Conservation (phyloP, 139 green algal species). For the Parachlorella kessleri region DNA sequence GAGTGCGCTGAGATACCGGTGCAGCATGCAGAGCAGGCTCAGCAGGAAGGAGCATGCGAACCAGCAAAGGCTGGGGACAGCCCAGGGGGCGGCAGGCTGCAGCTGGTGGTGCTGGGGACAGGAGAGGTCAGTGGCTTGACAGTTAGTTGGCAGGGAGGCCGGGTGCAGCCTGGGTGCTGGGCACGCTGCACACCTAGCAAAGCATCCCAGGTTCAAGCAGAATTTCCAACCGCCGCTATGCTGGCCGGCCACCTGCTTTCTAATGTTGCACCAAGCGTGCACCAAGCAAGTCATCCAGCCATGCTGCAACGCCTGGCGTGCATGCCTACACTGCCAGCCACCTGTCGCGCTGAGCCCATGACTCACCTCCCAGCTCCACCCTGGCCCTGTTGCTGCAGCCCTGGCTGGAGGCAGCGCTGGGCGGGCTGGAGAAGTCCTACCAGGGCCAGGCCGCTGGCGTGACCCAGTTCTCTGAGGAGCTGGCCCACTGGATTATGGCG, state of each 20-base stretch:
- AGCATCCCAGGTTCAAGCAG: too few relatives aligned
- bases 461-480: conserved; percentile 62
- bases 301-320: conserved; percentile 51
- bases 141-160: too few relatives aligned
- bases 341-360: too few relatives aligned
- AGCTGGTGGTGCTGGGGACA: conserved; percentile 57
- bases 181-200: too few relatives aligned
- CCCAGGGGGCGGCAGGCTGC: conserved; percentile 13
- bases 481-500: conserved; percentile 79
- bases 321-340: too few relatives aligned
- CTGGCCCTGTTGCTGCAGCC: conserved; percentile 8
- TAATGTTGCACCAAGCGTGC: too few relatives aligned
- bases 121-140: conserved; percentile 37
- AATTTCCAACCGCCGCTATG: too few relatives aligned
- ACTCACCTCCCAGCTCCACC: neutral
- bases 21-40: neutral
- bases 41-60: neutral
- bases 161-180: too few relatives aligned
- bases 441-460: conserved; percentile 61
- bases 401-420: conserved; percentile 70
- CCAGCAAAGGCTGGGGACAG: too few relatives aligned
- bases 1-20: too few relatives aligned
- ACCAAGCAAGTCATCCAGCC: conserved; percentile 52
- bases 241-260: too few relatives aligned
- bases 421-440: conserved; percentile 53